phyloP scores from a whole-genome alignment of 208 protist species.

The Herpetomonas tarakana region DNA sequence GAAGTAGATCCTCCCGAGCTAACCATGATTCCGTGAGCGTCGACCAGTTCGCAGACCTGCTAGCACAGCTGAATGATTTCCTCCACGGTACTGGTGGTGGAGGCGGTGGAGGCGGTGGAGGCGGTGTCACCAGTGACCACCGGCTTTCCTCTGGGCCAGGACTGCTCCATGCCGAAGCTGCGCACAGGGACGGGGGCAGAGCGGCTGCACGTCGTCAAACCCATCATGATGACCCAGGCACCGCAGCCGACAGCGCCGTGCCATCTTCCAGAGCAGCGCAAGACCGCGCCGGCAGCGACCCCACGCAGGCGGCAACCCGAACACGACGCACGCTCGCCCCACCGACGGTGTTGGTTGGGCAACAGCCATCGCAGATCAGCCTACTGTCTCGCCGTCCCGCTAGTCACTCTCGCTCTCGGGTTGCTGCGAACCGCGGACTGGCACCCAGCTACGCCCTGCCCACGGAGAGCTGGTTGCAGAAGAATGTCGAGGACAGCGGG shows the following conservation, averaged over 20 bases:
- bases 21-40: background rate
- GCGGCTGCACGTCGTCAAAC: no score
- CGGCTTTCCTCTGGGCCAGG: no score
- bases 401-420: background rate
- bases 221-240: no score
- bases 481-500: constrained; percentile 32
- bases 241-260: no score
- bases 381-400: constrained; percentile 1
- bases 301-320: no score
- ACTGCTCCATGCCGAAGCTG: no score
- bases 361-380: background rate
- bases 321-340: no score
- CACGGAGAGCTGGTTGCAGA: constrained; percentile 70
- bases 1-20: background rate
- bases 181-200: no score
- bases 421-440: background rate
- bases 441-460: constrained; percentile 68
- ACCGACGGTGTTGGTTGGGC: constrained; percentile 9
- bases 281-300: no score
- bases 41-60: constrained; percentile 1
- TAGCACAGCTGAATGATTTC: constrained; percentile 19
- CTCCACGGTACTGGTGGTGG: constrained; percentile 1
- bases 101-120: background rate
- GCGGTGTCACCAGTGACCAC: background rate
- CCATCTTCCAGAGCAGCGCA: no score